Conservation (phyloP, 306 rosid genomes). For the Parietaria judaica region DNA sequence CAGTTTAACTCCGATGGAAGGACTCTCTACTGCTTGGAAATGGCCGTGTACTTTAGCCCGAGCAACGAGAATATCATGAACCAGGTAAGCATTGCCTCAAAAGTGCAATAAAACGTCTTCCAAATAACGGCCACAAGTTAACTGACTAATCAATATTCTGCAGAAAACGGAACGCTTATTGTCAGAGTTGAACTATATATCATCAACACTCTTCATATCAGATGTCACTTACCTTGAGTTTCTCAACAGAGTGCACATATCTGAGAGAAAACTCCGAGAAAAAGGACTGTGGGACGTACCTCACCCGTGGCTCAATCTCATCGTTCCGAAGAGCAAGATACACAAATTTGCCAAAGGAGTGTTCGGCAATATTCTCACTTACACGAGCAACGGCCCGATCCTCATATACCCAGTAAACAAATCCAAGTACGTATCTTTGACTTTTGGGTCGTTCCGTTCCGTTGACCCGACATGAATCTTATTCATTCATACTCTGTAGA, state of each 20-base stretch:
- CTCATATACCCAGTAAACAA: constrained; percentile 88
- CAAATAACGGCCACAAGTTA: constrained; percentile 1
- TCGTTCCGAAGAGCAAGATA: constrained; percentile 63
- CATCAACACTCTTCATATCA: constrained; percentile 60
- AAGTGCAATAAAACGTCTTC: not conserved
- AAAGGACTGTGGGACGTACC: constrained; percentile 88
- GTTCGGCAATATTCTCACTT: constrained; percentile 63
- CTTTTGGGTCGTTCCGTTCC: not conserved
- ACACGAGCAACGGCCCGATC: constrained; percentile 74
- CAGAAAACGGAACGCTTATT: constrained; percentile 60
- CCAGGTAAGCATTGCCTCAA: constrained; percentile 38
- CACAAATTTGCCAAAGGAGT: constrained; percentile 50
- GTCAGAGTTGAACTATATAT: constrained; percentile 51
- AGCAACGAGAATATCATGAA: constrained; percentile 38
- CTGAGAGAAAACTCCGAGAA: constrained; percentile 54
- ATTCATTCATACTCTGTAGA: constrained; percentile 29
- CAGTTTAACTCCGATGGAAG: constrained; percentile 66
- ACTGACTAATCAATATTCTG: constrained; percentile 18
- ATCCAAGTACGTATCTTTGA: constrained; percentile 42
- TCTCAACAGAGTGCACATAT: constrained; percentile 77
- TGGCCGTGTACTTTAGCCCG: constrained; percentile 74
- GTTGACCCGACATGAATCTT: constrained; percentile 6
- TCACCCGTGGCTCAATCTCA: constrained; percentile 92
- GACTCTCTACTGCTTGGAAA: constrained; percentile 76
- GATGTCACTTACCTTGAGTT: constrained; percentile 80